A percentile compares a stretch with the other conserved stretches of the same genome.
Conservation (phyloP, 2,329 filamentous ascomycete genomes). For the Aspergillus sp. region DNA sequence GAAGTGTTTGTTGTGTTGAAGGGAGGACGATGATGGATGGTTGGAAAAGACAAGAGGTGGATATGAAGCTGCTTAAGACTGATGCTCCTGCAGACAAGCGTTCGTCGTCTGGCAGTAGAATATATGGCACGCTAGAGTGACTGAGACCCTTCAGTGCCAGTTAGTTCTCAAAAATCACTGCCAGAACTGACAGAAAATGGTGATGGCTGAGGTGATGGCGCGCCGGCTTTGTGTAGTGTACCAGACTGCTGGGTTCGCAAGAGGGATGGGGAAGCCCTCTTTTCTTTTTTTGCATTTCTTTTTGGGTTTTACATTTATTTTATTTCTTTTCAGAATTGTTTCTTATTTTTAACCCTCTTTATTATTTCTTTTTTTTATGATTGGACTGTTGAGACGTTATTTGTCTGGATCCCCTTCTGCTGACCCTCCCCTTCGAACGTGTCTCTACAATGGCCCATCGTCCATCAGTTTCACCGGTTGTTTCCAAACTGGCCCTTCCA, state of each 20-base stretch:
- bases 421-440: neutral
- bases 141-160: slow-evolving; percentile 8
- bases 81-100: slow-evolving; percentile 19
- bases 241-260: neutral
- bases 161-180: neutral
- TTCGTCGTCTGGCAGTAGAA: slow-evolving; percentile 16
- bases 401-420: neutral
- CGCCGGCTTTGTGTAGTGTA: slow-evolving; percentile 22
- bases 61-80: slow-evolving; percentile 14
- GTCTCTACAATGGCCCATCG: slow-evolving; percentile 5
- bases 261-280: slow-evolving; percentile 1
- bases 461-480: slow-evolving; percentile 4
- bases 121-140: slow-evolving; percentile 6
- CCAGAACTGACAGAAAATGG: neutral
- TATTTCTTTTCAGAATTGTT: slow-evolving; percentile 15
- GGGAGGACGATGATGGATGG: neutral
- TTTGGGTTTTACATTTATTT: slow-evolving; percentile 14
- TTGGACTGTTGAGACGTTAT: slow-evolving; percentile 6
- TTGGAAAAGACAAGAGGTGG: slow-evolving; percentile 1
- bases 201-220: neutral
- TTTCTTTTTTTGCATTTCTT: slow-evolving; percentile 5
- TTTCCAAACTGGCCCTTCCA: slow-evolving; percentile 6
- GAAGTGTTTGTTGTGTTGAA: neutral
- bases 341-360: slow-evolving; percentile 13
- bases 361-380: slow-evolving; percentile 1